Evolutionary conservation across 257 asterid species (phyloP).

Genomic region (Misopates orontium): DNA sequence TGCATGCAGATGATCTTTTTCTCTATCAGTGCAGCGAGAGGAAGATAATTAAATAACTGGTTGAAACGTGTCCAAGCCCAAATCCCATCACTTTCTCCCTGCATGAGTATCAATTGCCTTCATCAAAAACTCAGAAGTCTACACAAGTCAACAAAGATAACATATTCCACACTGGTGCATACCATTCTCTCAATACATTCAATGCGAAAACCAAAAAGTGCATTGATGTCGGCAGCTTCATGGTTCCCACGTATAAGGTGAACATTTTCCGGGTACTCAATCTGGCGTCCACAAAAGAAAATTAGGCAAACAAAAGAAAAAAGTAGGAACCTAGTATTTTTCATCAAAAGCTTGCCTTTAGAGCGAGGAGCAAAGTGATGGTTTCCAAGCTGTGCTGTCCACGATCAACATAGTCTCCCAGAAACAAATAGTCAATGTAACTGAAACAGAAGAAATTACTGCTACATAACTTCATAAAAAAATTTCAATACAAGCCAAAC

Average conservation of each 20-base stretch:
- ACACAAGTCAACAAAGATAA: background rate
- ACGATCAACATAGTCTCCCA: constrained; percentile 99
- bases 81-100: constrained; percentile 98
- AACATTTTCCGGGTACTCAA: constrained; percentile 92
- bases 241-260: constrained; percentile 99
- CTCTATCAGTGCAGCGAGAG: constrained; percentile 97
- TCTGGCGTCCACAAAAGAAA: constrained; percentile 47
- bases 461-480: constrained; percentile 8
- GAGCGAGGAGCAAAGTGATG: constrained; percentile 93
- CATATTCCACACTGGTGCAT: constrained; percentile 28
- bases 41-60: constrained; percentile 92
- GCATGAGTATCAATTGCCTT: constrained; percentile 32
- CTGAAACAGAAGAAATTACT: constrained; percentile 51
- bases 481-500: constrained; percentile 11
- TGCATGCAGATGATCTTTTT: constrained; percentile 99
- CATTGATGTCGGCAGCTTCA: constrained; percentile 99
- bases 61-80: constrained; percentile 99
- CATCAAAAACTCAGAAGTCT: constrained; percentile 29
- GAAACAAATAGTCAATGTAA: constrained; percentile 91
- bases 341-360: constrained; percentile 60
- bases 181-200: constrained; percentile 99
- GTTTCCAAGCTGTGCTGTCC: constrained; percentile 99
- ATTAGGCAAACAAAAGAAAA: constrained; percentile 8
- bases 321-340: constrained; percentile 3
- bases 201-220: constrained; percentile 96